A percentile compares a stretch with the other conserved stretches of the same genome.
Conservation (phyloP, 768 basidiomycete genomes). For the Amanita subjunquillea region DNA sequence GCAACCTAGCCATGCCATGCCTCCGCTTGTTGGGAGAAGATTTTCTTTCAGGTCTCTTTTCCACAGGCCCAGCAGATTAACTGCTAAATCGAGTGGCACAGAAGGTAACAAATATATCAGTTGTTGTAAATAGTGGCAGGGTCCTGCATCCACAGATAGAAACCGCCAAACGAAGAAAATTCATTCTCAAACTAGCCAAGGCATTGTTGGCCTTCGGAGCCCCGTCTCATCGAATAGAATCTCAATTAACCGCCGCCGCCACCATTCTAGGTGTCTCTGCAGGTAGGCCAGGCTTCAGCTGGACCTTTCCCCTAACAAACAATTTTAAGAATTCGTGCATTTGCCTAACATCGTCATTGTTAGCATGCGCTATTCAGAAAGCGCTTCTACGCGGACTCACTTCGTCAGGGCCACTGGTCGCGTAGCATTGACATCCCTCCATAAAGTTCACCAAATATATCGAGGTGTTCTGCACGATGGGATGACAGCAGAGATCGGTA, state of each 20-base stretch:
- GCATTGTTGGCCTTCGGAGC: slow-evolving; percentile 88
- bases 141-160: slow-evolving; percentile 19
- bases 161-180: slow-evolving; percentile 44
- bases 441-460: slow-evolving; percentile 77
- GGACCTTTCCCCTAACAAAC: background rate
- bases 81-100: slow-evolving; percentile 31
- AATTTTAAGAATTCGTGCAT: slow-evolving; percentile 59
- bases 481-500: slow-evolving; percentile 65
- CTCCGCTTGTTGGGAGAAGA: background rate
- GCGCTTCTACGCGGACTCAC: slow-evolving; percentile 62
- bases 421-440: slow-evolving; percentile 73
- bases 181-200: slow-evolving; percentile 79
- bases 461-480: slow-evolving; percentile 80
- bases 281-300: slow-evolving; percentile 19
- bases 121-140: background rate
- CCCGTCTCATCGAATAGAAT: slow-evolving; percentile 90
- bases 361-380: slow-evolving; percentile 70
- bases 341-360: slow-evolving; percentile 72
- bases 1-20: background rate
- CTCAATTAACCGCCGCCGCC: slow-evolving; percentile 75
- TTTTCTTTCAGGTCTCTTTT: slow-evolving; percentile 17
- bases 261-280: slow-evolving; percentile 69
- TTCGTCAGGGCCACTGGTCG: slow-evolving; percentile 78
- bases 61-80: slow-evolving; percentile 21
- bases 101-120: slow-evolving; percentile 25